Percentiles rank a stretch among this genome's conserved stretches.
These are phyloP conservation scores for Heliosperma pusillum DNA, from an alignment of 148 eudicot species.

Conservation along the genomic window DNA sequence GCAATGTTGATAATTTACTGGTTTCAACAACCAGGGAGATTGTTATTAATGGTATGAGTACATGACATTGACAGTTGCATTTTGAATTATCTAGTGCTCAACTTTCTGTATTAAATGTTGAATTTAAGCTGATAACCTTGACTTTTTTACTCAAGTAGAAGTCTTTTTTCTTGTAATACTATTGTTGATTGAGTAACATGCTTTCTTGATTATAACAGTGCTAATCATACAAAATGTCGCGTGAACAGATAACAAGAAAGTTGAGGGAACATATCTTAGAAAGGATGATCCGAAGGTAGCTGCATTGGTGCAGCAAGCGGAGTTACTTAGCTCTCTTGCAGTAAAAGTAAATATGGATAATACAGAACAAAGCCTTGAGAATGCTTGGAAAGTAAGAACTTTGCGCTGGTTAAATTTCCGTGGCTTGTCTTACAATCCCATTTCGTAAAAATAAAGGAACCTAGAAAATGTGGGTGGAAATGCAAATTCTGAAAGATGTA, in stretches of 20 bases:
- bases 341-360: constrained; percentile 71
- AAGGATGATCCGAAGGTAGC: constrained; percentile 80
- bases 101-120: constrained; percentile 25
- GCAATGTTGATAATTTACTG: constrained; percentile 23
- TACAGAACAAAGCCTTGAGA: constrained; percentile 73
- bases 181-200: constrained; percentile 9
- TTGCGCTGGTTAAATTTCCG: background rate
- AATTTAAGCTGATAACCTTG: constrained; percentile 23
- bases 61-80: constrained; percentile 25
- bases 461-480: background rate
- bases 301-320: constrained; percentile 82
- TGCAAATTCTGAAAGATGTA: background rate
- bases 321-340: constrained; percentile 87
- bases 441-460: no score
- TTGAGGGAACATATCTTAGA: constrained; percentile 66
- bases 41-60: constrained; percentile 44
- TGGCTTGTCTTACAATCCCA: background rate
- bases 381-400: constrained; percentile 84
- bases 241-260: constrained; percentile 37
- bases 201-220: background rate
- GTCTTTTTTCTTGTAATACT: constrained; percentile 16
- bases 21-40: constrained; percentile 30
- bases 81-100: constrained; percentile 18
- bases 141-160: constrained; percentile 23
- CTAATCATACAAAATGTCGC: background rate